Percentiles rank a stretch among this genome's conserved stretches.
Conservation (phyloP, 2,329 filamentous ascomycete genomes). For the Endoconidiophora laricicola region DNA sequence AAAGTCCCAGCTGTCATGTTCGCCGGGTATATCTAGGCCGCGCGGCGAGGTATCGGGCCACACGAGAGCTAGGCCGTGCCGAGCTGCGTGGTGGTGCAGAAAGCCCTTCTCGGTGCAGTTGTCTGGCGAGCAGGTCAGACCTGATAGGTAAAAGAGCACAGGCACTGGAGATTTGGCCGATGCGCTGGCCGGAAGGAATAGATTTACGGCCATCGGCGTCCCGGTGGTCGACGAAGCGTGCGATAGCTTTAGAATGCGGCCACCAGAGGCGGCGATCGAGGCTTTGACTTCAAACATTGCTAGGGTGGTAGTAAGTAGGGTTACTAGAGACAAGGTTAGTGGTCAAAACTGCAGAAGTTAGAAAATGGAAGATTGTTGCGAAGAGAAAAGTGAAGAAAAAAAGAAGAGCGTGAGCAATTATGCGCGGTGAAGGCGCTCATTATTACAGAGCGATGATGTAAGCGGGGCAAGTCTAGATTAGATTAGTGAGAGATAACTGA, state of each 20-base stretch:
- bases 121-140: slow-evolving; percentile 86
- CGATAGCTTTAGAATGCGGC: slow-evolving; percentile 83
- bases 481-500: too few species aligned
- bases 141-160: slow-evolving; percentile 82
- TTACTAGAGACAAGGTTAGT: background rate
- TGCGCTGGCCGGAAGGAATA: slow-evolving; percentile 71
- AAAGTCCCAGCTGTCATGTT: slow-evolving; percentile 84
- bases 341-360: background rate
- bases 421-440: background rate
- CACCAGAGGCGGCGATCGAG: slow-evolving; percentile 81
- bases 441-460: too few species aligned
- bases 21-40: slow-evolving; percentile 62
- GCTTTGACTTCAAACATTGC: slow-evolving; percentile 79
- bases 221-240: slow-evolving; percentile 65
- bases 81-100: slow-evolving; percentile 67
- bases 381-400: background rate
- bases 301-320: background rate
- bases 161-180: slow-evolving; percentile 42
- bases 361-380: background rate
- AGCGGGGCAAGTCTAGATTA: too few species aligned
- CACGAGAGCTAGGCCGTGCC: slow-evolving; percentile 74
- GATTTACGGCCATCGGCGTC: slow-evolving; percentile 82
- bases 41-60: slow-evolving; percentile 92
- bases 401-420: background rate
- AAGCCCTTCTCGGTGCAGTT: slow-evolving; percentile 74